Evolutionary conservation across 306 rosid genomes (phyloP).

Genomic region (Vigna unguiculata): DNA sequence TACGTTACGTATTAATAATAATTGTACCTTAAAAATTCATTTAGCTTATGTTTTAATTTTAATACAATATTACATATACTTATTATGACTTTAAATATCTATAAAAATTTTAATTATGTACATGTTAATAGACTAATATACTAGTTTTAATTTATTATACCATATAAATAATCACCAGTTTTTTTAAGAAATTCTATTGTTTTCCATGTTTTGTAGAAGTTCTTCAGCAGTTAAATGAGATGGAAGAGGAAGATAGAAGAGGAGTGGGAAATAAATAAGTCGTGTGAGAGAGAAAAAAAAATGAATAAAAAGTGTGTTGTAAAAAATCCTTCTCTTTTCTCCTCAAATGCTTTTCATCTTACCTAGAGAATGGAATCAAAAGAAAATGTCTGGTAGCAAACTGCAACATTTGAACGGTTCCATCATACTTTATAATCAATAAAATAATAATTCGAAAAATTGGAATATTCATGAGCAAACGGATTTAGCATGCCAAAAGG

Average conservation of each 20-base stretch:
- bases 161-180: background rate
- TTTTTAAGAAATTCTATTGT: background rate
- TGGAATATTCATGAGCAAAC: background rate
- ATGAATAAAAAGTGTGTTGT: background rate
- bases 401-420: background rate
- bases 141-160: background rate
- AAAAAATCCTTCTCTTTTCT: background rate
- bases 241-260: no score
- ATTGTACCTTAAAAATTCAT: no score
- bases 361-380: slow-evolving; percentile 15
- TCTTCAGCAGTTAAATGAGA: no score
- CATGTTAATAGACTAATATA: no score
- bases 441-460: slow-evolving; percentile 14
- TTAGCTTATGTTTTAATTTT: no score
- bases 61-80: no score
- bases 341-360: slow-evolving; percentile 14
- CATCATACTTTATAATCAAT: background rate
- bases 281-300: background rate
- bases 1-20: no score
- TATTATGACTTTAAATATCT: background rate
- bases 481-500: background rate
- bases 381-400: background rate
- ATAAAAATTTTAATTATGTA: no score
- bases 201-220: background rate
- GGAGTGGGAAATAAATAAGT: no score